Evolutionary conservation across 2,329 filamentous ascomycete genomes (phyloP), one percentile per base, ranked within the genome.

Genomic region (Lasiodiplodia gonubiensis): DNA sequence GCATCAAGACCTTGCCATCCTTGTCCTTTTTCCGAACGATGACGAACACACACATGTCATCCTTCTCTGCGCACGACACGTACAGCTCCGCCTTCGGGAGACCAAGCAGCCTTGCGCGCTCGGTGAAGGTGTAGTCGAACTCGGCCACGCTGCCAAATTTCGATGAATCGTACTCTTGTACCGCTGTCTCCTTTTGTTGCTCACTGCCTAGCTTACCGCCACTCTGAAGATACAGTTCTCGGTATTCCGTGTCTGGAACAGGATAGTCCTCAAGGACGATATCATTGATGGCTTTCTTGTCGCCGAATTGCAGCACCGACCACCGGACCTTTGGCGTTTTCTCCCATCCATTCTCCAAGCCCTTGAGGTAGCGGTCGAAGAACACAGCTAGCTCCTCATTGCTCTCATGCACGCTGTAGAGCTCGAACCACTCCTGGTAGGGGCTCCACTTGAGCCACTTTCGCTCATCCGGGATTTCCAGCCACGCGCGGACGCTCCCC

Each of bases 321-420:
- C 77, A 81, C 5, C 83, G 78, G 1, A 85, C 80, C 35, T 74
- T 75, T 0, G 83, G 81, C 0, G 82, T 85, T 52, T 78, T 75
- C 68, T 84, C 80, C 82, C 81, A 85, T 18, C 72, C 80, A 64
- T 85, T 86, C 0, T 80, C 68, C 0, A 75, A 71, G 0, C 74
- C 79, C 42, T 80, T 81, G 14, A 85, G 74, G 66, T 81, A 86
- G 2, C 71, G 72, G 65, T 85, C 82, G 64, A 85, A 85, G 73
- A 83, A 86, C 4, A 37, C 63, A 2, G 69, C 66, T 2, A 73
- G 53, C 30, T 74, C 70, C 14, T 72, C 64, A 12, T 71, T 67
- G 4, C 68, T 54, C 16, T 70, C 53, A 23, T 68, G 37, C 8
- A 66, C 64, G 16, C 67, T 67, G 53, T 72, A 74, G 5, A 72